Conservation (phyloP, 2,329 filamentous ascomycete species). For the Coniella lustricola region DNA sequence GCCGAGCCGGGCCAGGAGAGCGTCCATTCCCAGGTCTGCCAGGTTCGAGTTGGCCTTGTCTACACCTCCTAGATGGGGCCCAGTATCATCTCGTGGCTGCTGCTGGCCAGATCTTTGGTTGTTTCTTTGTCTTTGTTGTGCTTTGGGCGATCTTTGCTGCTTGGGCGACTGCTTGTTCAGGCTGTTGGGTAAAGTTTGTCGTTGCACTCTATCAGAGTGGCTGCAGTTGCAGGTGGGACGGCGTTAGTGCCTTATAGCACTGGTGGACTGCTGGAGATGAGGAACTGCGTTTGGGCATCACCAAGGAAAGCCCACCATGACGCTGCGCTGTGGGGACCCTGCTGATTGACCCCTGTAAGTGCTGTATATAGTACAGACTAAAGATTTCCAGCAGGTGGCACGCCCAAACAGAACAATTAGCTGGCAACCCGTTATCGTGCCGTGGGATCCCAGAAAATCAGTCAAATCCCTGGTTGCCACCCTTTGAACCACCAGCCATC, state of each 20-base stretch:
- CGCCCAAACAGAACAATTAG: not conserved
- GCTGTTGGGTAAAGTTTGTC: not conserved
- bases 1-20: conserved; percentile 45
- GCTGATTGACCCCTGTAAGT: too few species aligned
- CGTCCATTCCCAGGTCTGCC: conserved; percentile 56
- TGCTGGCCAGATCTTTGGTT: not conserved
- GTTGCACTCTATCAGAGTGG: not conserved
- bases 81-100: not conserved
- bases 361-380: too few species aligned
- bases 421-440: not conserved
- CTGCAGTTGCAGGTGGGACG: not conserved
- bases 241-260: too few species aligned
- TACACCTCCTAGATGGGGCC: not conserved
- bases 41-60: not conserved
- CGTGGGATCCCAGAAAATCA: too few species aligned
- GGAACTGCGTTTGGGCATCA: not conserved
- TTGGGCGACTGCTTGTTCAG: not conserved
- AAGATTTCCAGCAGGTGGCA: too few species aligned
- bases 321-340: conserved; percentile 28
- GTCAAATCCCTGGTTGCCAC: too few species aligned
- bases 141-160: not conserved
- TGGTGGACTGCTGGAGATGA: too few species aligned
- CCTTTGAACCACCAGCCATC: too few species aligned
- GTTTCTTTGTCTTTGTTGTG: not conserved
- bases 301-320: not conserved